These are phyloP conservation scores for Aspergillus sp. DNA, from an alignment of 2,329 filamentous ascomycete species.

Conservation along the genomic window DNA sequence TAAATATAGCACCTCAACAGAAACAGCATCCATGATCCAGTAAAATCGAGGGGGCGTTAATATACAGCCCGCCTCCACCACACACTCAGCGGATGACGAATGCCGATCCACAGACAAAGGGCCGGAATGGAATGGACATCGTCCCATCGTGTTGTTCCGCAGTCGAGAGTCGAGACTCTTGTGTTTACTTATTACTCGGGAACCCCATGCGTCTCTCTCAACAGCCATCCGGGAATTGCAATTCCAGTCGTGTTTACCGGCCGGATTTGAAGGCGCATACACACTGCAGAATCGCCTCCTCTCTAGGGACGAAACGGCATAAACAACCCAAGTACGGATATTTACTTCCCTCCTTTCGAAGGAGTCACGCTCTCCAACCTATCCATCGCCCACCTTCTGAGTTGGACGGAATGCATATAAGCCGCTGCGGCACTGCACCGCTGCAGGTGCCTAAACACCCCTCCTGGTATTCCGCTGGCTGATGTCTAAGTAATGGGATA, in stretches of 20 bases:
- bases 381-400: neutral
- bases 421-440: neutral
- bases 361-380: too few relatives aligned
- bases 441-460: too few relatives aligned
- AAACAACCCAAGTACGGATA: too few relatives aligned
- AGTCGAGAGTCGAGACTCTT: neutral
- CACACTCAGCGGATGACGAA: constrained; percentile 5
- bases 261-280: neutral
- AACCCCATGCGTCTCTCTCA: neutral
- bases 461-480: too few relatives aligned
- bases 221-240: neutral
- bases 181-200: neutral
- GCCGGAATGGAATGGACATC: neutral
- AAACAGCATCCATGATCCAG: neutral
- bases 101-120: neutral
- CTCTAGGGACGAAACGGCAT: too few relatives aligned
- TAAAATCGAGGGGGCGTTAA: neutral
- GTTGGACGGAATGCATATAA: neutral
- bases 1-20: neutral
- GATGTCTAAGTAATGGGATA: too few relatives aligned
- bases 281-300: too few relatives aligned
- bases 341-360: too few relatives aligned
- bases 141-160: too few relatives aligned
- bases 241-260: neutral
- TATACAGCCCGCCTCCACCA: neutral